Conservation (phyloP, 2,329 filamentous ascomycete species). For the Epichloe amarillans region DNA sequence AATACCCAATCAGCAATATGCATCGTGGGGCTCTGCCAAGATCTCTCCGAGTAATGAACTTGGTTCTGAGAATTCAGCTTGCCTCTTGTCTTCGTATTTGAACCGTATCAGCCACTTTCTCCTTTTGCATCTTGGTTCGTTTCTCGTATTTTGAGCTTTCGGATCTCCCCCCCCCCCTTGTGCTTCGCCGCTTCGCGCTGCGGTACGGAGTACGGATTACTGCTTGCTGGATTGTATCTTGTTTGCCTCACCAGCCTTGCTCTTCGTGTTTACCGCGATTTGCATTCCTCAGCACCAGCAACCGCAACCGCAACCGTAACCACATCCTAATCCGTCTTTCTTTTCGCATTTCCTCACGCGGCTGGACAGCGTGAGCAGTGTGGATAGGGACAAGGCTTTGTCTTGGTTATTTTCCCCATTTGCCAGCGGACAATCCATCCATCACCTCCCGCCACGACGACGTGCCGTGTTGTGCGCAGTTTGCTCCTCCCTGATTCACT, state of each 20-base stretch:
- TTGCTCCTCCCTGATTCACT: constrained; percentile 7
- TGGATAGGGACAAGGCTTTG: background rate
- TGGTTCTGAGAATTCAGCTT: no score
- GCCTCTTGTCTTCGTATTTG: background rate
- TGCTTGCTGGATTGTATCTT: background rate
- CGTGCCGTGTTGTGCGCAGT: background rate
- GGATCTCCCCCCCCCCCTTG: background rate
- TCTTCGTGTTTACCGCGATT: background rate
- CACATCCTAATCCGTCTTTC: background rate
- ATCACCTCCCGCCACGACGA: background rate
- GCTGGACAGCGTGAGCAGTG: background rate
- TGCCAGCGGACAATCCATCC: background rate
- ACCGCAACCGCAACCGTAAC: background rate
- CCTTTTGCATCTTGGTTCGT: background rate
- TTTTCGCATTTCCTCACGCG: constrained; percentile 5
- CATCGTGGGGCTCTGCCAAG: background rate
- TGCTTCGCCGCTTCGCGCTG: background rate
- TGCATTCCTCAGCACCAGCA: background rate
- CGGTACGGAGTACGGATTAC: no score
- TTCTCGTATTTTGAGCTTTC: background rate
- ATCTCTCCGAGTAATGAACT: background rate
- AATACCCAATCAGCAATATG: background rate
- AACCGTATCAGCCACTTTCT: background rate
- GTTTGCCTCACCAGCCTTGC: background rate
- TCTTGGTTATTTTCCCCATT: background rate